A percentile compares a stretch with the other conserved stretches of the same genome.
Conservation (phyloP, 2,329 filamentous ascomycete genomes). For the Aphanoascus verrucosus region DNA sequence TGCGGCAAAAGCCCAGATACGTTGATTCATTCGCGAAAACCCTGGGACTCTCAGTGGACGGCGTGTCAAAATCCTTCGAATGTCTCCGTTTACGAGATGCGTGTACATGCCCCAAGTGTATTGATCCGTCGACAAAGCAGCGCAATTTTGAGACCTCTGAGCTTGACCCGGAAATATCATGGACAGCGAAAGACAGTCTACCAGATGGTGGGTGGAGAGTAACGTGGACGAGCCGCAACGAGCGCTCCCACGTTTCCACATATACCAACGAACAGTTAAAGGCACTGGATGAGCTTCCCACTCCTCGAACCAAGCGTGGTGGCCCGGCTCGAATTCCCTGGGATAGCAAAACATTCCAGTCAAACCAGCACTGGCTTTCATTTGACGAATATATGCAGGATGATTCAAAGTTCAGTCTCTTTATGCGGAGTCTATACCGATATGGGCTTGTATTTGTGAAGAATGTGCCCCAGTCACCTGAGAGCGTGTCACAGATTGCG, state of each 20-base stretch:
- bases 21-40: no score
- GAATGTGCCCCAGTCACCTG: slow-evolving; percentile 57
- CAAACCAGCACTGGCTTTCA: slow-evolving; percentile 44
- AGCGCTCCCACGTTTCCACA: slow-evolving; percentile 31
- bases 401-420: slow-evolving; percentile 48
- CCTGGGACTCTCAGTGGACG: neutral
- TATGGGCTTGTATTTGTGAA: slow-evolving; percentile 69
- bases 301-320: neutral
- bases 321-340: neutral
- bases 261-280: slow-evolving; percentile 19
- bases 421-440: slow-evolving; percentile 51
- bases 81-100: slow-evolving; percentile 40
- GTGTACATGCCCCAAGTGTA: slow-evolving; percentile 45
- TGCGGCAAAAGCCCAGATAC: no score
- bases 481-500: slow-evolving; percentile 57
- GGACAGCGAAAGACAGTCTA: slow-evolving; percentile 25
- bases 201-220: slow-evolving; percentile 37
- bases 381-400: slow-evolving; percentile 61
- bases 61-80: neutral
- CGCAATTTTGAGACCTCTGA: slow-evolving; percentile 55
- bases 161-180: slow-evolving; percentile 42
- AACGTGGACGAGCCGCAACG: neutral
- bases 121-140: slow-evolving; percentile 50
- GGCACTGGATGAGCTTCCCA: neutral
- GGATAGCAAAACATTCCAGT: slow-evolving; percentile 31